Percentiles rank a stretch among this genome's conserved stretches.
Conservation (phyloP, 768 basidiomycete species). For the Termitomyces sp. region DNA sequence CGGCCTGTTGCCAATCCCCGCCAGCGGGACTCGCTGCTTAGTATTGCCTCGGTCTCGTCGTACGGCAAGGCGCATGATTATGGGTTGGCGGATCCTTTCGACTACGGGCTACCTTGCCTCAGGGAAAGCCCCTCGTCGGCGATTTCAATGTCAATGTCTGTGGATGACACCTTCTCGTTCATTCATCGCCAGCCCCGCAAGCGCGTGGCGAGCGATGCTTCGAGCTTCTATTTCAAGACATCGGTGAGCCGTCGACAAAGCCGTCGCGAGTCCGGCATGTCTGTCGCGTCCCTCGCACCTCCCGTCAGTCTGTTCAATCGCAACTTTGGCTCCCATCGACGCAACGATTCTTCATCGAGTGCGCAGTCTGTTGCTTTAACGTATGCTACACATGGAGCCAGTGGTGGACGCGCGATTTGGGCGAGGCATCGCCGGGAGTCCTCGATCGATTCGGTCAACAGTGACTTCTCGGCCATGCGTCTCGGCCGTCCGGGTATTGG, state of each 20-base stretch:
- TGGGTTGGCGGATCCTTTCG: conserved; percentile 72
- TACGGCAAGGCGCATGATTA: conserved; percentile 66
- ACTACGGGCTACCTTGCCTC: conserved; percentile 58
- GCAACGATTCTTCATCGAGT: conserved; percentile 60
- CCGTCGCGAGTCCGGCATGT: conserved; percentile 62
- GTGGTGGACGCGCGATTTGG: conserved; percentile 59
- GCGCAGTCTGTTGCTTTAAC: conserved; percentile 56
- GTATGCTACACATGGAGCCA: conserved; percentile 52
- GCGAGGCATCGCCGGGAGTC: conserved; percentile 52
- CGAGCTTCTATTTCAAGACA: conserved; percentile 72
- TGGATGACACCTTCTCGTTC: conserved; percentile 80
- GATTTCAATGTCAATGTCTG: conserved; percentile 46
- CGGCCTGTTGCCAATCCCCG: conserved; percentile 36
- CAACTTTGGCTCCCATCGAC: conserved; percentile 48
- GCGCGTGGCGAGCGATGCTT: conserved; percentile 73
- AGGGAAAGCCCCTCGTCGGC: conserved; percentile 54
- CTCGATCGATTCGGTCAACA: conserved; percentile 66
- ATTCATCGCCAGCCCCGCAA: conserved; percentile 34
- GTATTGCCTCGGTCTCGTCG: conserved; percentile 78
- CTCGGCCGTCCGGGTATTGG: conserved; percentile 73
- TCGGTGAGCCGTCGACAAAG: conserved; percentile 48
- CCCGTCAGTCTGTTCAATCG: conserved; percentile 76
- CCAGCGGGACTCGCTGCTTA: conserved; percentile 61
- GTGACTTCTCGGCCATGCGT: conserved; percentile 57
- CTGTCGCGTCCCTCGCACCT: conserved; percentile 53